phyloP scores from a whole-genome alignment of 441 rosid species.

The Corymbia citriodora region DNA sequence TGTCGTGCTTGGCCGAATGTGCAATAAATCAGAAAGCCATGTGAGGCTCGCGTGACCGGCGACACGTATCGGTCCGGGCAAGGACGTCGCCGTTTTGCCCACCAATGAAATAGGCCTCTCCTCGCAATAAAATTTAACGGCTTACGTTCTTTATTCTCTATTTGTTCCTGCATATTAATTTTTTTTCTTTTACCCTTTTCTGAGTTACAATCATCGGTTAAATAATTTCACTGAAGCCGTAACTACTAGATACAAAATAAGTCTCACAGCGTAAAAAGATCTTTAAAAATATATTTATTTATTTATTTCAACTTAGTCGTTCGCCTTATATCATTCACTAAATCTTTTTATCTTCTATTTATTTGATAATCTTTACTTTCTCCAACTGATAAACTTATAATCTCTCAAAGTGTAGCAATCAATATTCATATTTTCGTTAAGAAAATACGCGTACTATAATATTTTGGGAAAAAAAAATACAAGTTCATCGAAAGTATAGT shows the following conservation, averaged over 20 bases:
- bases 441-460: neutral
- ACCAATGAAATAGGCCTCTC: neutral
- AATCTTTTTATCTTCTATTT: neutral
- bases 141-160: neutral
- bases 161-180: neutral
- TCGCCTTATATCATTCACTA: rapidly evolving
- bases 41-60: neutral
- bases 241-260: neutral
- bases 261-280: neutral
- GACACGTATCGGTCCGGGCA: neutral
- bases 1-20: neutral
- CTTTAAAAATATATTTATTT: rapidly evolving
- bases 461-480: neutral
- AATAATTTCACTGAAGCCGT: neutral
- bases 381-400: neutral
- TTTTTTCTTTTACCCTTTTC: neutral
- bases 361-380: neutral
- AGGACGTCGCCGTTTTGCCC: neutral
- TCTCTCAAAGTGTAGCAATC: neutral
- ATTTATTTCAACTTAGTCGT: neutral
- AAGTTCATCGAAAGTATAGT: neutral
- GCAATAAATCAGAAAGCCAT: neutral
- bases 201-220: neutral
- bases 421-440: rapidly evolving
- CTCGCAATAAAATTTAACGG: neutral